Base-by-base conservation (phyloP, 2,329 filamentous ascomycete species). In the Claviceps sp. region DNA sequence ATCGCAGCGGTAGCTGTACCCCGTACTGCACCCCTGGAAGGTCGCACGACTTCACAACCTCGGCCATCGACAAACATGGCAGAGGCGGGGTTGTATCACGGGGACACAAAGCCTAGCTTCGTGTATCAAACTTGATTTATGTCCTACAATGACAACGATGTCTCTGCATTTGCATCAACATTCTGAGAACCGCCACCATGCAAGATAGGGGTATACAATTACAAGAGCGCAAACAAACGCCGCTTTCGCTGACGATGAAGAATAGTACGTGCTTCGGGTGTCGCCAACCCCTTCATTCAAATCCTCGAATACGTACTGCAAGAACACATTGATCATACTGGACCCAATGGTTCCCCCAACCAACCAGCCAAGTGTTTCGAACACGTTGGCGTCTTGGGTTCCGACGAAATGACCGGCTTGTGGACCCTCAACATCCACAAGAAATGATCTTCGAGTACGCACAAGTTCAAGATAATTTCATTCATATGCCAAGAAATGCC, bases 361-460 rank as follows among this genome's bases (percentile, higher is more conserved):
- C 3, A 34, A 34, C 30, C 30, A 11, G 30, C 66, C 63, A 52
- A 64, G 64, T 41, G 64, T 41, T 68, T 62, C 13, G 59, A 55
- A 37, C 70, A 67, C 19, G 65, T 62, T 2, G 65, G 63, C 5
- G 62, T 68, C 50, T 69, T 66, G 17, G 62, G 59, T 37, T 70
- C 67, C 30, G 64, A 65, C 57, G 63, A 64, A 60, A 70, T 69
- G 56, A 68, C 62, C 14, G 82, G 82, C 68, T 85, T 87, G 61
- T 86, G 79, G 37, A 86, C 80, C 50, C 81, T 71, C 42, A 85
- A 61, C 14, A 73, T 59, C 70, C 75, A 80, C 39, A 86, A 66
- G 61, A 86, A 84, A 61, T 81, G 85, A 59, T 87, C 84, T 62
- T 87, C 84, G 16, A 86, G 34, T 1, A 78, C 73, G 37, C 84